Evolutionary conservation across 345 rosid genomes (phyloP).

Genomic region (Alliaria petiolata): DNA sequence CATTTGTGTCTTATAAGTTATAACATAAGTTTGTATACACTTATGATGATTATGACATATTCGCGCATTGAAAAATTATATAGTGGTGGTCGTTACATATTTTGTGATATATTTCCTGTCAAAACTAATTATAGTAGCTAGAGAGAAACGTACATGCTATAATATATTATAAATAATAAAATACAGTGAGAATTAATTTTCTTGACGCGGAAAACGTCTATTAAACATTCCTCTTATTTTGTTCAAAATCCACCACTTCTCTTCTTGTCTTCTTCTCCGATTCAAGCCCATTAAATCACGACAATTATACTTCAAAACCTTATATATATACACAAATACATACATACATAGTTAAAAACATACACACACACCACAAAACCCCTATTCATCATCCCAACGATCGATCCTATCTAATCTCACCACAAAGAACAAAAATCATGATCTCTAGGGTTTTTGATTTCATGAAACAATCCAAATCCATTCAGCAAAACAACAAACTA

Average conservation of each 20-base stretch:
- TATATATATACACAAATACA: slow-evolving; percentile 12
- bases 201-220: slow-evolving; percentile 34
- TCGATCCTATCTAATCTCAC: slow-evolving; percentile 3
- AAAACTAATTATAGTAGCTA: slow-evolving; percentile 10
- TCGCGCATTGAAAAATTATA: not conserved
- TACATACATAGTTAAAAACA: slow-evolving; percentile 1
- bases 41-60: no score
- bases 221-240: slow-evolving; percentile 21
- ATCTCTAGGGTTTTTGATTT: slow-evolving; percentile 29
- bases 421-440: slow-evolving; percentile 12
- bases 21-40: not conserved
- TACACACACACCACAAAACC: not conserved
- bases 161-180: not conserved
- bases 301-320: slow-evolving; percentile 14
- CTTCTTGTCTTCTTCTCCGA: slow-evolving; percentile 23
- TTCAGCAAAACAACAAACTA: slow-evolving; percentile 10
- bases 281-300: slow-evolving; percentile 34
- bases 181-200: not conserved
- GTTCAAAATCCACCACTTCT: slow-evolving; percentile 28
- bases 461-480: slow-evolving; percentile 27
- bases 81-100: not conserved
- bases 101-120: not conserved
- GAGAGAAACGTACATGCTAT: not conserved
- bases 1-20: not conserved
- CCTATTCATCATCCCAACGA: not conserved